Conservation (phyloP, 345 rosid genomes). For the Eucalyptus curtisii region DNA sequence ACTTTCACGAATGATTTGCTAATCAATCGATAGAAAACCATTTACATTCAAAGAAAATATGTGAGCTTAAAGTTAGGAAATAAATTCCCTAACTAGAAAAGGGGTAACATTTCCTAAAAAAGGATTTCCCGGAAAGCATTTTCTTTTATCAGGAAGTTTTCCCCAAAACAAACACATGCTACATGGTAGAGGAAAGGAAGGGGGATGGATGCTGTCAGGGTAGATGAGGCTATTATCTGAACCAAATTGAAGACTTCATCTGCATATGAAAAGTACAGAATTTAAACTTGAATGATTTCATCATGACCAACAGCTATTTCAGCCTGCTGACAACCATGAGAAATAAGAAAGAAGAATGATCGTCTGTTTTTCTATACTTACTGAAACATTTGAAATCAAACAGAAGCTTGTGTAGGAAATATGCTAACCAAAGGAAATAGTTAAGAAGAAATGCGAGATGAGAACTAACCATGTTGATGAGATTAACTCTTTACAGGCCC, state of each 20-base stretch:
- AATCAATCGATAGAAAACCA: neutral
- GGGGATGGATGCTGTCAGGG: neutral
- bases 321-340: neutral
- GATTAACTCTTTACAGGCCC: neutral
- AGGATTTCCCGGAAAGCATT: neutral
- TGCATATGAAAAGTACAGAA: neutral
- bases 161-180: neutral
- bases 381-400: neutral
- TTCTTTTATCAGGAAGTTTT: neutral
- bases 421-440: neutral
- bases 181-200: neutral
- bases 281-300: neutral
- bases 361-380: neutral
- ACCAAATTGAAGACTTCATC: neutral
- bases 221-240: neutral
- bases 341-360: neutral
- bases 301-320: neutral
- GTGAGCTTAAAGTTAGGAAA: neutral
- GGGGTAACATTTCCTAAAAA: neutral
- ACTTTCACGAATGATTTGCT: neutral
- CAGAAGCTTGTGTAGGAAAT: neutral
- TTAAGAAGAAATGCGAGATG: neutral
- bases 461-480: neutral
- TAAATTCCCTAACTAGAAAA: neutral
- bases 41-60: neutral